Evolutionary conservation across 2,329 filamentous ascomycete species (phyloP).

Genomic region (Mycogone perniciosa): DNA sequence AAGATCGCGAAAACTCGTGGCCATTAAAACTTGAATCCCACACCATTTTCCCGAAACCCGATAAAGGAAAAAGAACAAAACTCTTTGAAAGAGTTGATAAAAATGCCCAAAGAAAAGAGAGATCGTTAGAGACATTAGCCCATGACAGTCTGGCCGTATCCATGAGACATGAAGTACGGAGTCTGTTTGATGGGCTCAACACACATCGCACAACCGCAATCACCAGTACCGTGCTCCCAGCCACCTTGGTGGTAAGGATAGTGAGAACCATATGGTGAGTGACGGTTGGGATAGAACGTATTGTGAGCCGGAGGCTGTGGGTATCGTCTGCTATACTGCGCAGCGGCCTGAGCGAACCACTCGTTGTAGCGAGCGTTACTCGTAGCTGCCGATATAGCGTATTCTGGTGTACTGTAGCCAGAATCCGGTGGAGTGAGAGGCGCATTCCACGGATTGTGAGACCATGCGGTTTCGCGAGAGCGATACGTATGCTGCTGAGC

Average conservation of each 20-base stretch:
- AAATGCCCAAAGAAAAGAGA: slow-evolving; percentile 16
- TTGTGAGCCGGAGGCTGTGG: slow-evolving; percentile 37
- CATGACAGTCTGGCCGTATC: slow-evolving; percentile 50
- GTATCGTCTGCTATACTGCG: slow-evolving; percentile 40
- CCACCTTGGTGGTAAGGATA: slow-evolving; percentile 41
- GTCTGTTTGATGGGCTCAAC: slow-evolving; percentile 39
- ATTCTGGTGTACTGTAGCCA: slow-evolving; percentile 56
- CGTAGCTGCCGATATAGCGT: slow-evolving; percentile 48
- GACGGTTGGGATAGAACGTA: slow-evolving; percentile 35
- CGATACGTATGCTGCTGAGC: slow-evolving; percentile 35
- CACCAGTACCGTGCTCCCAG: slow-evolving; percentile 46
- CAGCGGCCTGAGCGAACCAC: slow-evolving; percentile 44
- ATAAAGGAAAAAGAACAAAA: slow-evolving; percentile 7
- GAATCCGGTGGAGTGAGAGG: slow-evolving; percentile 55
- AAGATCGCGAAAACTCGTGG: slow-evolving; percentile 28
- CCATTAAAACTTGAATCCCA: slow-evolving; percentile 22
- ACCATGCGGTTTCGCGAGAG: slow-evolving; percentile 39
- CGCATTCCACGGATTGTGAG: slow-evolving; percentile 40
- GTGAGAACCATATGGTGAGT: slow-evolving; percentile 35
- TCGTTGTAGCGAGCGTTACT: slow-evolving; percentile 52
- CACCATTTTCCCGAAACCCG: slow-evolving; percentile 11
- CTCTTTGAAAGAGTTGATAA: not conserved
- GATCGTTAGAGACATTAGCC: slow-evolving; percentile 33
- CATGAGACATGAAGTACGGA: slow-evolving; percentile 42
- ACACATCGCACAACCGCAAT: slow-evolving; percentile 46